Conservation (phyloP, 1,284 basidiomycete genomes). For the Mycosarcoma maydis region DNA sequence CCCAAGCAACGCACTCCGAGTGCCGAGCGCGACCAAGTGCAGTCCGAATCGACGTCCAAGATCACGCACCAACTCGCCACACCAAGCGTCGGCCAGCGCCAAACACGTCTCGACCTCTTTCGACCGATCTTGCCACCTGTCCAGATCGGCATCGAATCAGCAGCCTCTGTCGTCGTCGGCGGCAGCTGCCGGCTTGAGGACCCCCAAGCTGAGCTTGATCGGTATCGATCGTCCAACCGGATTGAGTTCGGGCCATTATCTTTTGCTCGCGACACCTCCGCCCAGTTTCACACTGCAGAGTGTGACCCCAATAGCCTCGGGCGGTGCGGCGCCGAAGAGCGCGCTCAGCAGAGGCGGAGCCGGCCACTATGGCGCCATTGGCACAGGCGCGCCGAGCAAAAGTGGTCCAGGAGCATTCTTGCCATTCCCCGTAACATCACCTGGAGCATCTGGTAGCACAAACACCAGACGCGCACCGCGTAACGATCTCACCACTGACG, state of each 20-base stretch:
- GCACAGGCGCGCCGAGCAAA: slow-evolving; percentile 1
- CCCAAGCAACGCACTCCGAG: slow-evolving; percentile 27
- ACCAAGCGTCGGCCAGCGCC: slow-evolving; percentile 4
- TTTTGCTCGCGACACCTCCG: slow-evolving; percentile 35
- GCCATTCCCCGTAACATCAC: slow-evolving; percentile 18
- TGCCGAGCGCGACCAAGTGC: slow-evolving; percentile 7
- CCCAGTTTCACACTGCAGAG: slow-evolving; percentile 18
- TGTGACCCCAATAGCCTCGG: slow-evolving; percentile 6
- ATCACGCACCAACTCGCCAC: slow-evolving; percentile 40
- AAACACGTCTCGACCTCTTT: slow-evolving; percentile 15
- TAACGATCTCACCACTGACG: too few species aligned
- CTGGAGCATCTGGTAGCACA: not conserved
- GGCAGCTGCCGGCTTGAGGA: too few species aligned
- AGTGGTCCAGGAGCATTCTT: slow-evolving; percentile 6
- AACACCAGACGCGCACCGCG: too few species aligned
- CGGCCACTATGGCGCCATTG: slow-evolving; percentile 15
- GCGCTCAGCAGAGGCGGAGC: not conserved
- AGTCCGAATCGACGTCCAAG: slow-evolving; percentile 12
- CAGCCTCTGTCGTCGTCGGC: slow-evolving; percentile 3
- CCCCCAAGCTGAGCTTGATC: slow-evolving; percentile 37
- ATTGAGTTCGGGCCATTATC: slow-evolving; percentile 37
- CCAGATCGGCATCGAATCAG: slow-evolving; percentile 26
- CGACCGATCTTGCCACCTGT: slow-evolving; percentile 20
- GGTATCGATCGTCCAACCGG: slow-evolving; percentile 37
- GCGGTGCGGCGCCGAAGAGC: not conserved